Evolutionary conservation across 2,329 filamentous ascomycete genomes (phyloP), one percentile per base, ranked within the genome.

Genomic region (Botryotinia convoluta): DNA sequence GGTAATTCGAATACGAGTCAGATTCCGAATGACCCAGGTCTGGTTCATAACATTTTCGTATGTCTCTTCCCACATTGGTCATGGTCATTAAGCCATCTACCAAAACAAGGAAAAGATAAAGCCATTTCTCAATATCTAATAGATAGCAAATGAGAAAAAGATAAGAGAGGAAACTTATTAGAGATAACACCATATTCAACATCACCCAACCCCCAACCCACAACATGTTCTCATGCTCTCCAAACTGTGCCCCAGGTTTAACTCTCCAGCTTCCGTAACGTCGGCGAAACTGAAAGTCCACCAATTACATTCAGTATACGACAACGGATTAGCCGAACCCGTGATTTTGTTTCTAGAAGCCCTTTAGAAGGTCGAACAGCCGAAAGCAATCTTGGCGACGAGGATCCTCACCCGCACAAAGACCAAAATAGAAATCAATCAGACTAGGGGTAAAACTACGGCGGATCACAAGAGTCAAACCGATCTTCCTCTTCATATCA

Each of bases 1-100:
- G n/a, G 61, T 8, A 61, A 22, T 42, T 26, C 18, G 45, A 72
- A 72, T 72, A 65, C 60, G 70, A 57, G 70, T 67, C 59, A 72
- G 45, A 35, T 44, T 51, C 22, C 44, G 35, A 32, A 51, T 51
- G 59, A 51, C 59, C 59, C 12, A 51, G 32, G 35, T 18, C n/a
- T 29, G 16, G 48, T n/a, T 42, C 45, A 68, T 32, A n/a, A 22
- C n/a, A 68, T 68, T 29, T 54, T 57, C 16, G 48, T 42, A 32
- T 14, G 35, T 9, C 39, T 39, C 26, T 54, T 51, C 45, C 26
- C 39, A 16, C 32, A 29, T 64, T 22, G 29, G 37, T 51, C 63
- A 67, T 54, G 45, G 51, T 29, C 51, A 57, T 57, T 6, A 57
- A 57, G 51, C 51, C 51, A 29, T 54, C n/a, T 22, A 8, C 18